Evolutionary conservation across 2,329 filamentous ascomycete species (phyloP), one percentile per base, ranked within the genome.

Genomic region (Plectosphaerella plurivora): DNA sequence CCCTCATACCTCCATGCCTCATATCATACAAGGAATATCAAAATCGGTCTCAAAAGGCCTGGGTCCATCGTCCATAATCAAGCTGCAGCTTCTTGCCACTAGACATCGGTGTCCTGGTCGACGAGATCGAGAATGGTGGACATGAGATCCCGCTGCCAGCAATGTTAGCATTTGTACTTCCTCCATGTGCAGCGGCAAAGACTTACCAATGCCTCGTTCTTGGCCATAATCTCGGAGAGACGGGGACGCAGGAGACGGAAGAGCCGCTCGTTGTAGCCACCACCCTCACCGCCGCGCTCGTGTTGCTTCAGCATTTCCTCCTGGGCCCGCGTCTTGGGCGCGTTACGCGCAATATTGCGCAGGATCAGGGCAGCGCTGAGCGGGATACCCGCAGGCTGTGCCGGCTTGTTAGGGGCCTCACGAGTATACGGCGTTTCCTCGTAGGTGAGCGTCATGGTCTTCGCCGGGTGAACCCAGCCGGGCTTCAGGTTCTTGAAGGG

Each of bases 281-380:
- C 75, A 45, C 72, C 71, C 53, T 76, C 76, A 42, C 75, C 78
- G 5, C 65, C 65, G n/a, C 60, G 62, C 59, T 72, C 68, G 56
- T 80, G 76, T 49, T 67, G 58, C 62, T 80, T 79, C 47, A 77
- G 60, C 3, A 82, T 67, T 61, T 74, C 73, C 58, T 83, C 79
- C 61, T 85, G 77, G 1, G 77, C 74, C 49, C 81, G 77, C 9
- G 81, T 84, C 73, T 84, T 85, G 61, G 77, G 71, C 16, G 84
- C 73, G 60, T 87, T 88, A 57, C 77, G 79, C 12, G 89, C 89
- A 55, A 94, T 82, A 64, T 94, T 94, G 28, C 89, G 82, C 45
- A 94, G 76, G 36, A 94, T 87, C 25, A 93, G 75, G 14, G 88
- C 85, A 3, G 88, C 87, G 51, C 87, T 89, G 7, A 93, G 76